phyloP scores from a whole-genome alignment of 139 green algal genomes.

The Chlamydomonas asymmetrica region DNA sequence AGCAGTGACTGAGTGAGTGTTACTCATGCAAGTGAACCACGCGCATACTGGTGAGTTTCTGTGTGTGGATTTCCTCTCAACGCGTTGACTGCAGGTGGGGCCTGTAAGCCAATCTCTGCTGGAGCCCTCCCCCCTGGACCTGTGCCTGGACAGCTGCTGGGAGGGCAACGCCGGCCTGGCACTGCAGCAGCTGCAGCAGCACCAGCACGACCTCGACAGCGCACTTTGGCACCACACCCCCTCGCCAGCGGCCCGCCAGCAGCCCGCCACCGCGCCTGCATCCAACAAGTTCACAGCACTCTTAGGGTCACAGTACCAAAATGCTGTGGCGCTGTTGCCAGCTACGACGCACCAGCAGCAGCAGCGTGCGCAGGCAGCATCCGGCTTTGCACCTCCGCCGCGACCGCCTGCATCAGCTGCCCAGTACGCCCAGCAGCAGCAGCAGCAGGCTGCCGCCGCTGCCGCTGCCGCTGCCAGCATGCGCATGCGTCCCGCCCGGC shows the following conservation, averaged over 20 bases:
- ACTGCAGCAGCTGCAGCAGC: constrained; percentile 12
- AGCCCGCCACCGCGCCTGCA: too few species aligned
- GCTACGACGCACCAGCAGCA: neutral
- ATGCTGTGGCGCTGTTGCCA: constrained; percentile 11
- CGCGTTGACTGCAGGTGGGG: constrained; percentile 14
- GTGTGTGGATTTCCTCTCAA: neutral
- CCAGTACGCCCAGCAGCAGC: neutral
- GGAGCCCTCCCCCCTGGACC: constrained; percentile 19
- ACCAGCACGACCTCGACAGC: neutral
- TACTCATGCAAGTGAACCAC: too few species aligned
- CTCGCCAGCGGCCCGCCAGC: too few species aligned
- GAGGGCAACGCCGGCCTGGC: constrained; percentile 3
- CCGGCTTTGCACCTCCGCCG: neutral
- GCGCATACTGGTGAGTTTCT: neutral
- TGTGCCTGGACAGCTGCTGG: constrained; percentile 36
- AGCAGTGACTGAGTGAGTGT: too few species aligned
- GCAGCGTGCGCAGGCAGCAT: neutral
- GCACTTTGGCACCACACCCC: too few species aligned
- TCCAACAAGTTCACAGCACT: too few species aligned
- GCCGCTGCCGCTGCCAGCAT: neutral
- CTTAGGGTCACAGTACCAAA: too few species aligned
- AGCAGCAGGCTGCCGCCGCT: neutral
- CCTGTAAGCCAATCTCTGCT: constrained; percentile 9
- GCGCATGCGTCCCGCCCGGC: neutral
- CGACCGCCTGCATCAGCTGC: neutral